Percentiles rank a stretch among this genome's conserved stretches.
Conservation (phyloP, 306 rosid genomes). For the Corylus avellana region DNA sequence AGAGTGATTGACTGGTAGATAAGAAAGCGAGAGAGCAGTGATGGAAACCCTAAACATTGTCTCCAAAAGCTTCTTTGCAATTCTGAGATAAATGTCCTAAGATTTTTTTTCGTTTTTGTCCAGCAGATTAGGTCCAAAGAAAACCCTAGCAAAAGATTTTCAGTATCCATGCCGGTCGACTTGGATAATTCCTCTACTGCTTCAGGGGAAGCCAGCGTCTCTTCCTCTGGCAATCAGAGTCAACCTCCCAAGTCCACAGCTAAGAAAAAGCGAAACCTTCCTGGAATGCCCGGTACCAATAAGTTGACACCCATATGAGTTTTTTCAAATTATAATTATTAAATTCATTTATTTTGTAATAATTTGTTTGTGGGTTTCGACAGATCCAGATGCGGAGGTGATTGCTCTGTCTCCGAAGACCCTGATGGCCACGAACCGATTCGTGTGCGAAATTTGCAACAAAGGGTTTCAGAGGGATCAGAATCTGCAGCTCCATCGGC, state of each 20-base stretch:
- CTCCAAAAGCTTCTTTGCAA: conserved; percentile 38
- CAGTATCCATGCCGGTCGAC: conserved; percentile 61
- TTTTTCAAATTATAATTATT: background rate
- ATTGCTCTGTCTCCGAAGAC: conserved; percentile 89
- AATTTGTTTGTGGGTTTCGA: background rate
- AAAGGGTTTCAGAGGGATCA: conserved; percentile 97
- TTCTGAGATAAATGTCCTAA: conserved; percentile 41
- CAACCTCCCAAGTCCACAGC: conserved; percentile 51
- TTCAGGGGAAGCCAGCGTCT: conserved; percentile 84
- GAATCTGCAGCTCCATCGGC: conserved; percentile 89
- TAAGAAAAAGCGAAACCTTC: conserved; percentile 82
- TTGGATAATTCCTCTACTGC: conserved; percentile 70
- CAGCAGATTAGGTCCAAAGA: conserved; percentile 21
- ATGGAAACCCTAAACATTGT: conserved; percentile 39
- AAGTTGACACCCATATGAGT: background rate
- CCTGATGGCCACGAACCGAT: conserved; percentile 79
- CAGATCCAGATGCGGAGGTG: conserved; percentile 98
- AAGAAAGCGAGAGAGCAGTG: conserved; percentile 29
- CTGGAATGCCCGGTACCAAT: conserved; percentile 92
- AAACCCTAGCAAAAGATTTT: conserved; percentile 12
- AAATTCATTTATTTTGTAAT: background rate
- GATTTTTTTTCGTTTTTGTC: conserved; percentile 32
- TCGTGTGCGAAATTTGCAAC: conserved; percentile 89
- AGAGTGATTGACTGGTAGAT: conserved; percentile 66
- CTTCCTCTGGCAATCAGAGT: conserved; percentile 65